Evolutionary conservation across 2,329 filamentous ascomycete species (phyloP), one percentile per base, ranked within the genome.

Genomic region (Pestalotiopsis fici): DNA sequence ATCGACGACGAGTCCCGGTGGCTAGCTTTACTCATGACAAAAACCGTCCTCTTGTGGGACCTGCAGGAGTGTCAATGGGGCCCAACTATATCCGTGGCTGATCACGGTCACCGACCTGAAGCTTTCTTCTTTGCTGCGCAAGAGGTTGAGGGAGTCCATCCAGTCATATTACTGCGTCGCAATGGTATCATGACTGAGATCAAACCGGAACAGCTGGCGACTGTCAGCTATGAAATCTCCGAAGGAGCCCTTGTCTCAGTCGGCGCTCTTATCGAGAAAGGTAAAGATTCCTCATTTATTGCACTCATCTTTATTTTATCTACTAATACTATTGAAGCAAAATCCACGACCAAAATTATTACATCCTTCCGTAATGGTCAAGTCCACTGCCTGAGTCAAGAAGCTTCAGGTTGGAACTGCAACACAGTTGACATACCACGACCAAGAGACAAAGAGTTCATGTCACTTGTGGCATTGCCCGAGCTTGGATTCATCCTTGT

Each of bases 181-280:
- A 89, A 91, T 65, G 92, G 92, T 0, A 82, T 84, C 3, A 80
- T 94, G 74, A 85, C 83, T 0, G 89, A 92, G 72, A 77, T 91
- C 12, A 82, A 83, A 61, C 78, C 86, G 18, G 83, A 83, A 18
- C 79, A 77, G 31, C 81, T 79, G 25, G 77, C 81, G 57, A 75
- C 78, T 3, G 78, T 74, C 27, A 83, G 84, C 31, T 82, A 84
- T 66, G 73, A 76, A 18, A 82, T 91, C 39, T 88, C 86, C 73
- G 71, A 74, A 57, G 86, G 82, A 64, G 81, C 85, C 1, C 76
- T 91, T 9, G 79, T 85, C 28, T 87, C 82, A 37, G 87, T 85
- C 12, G 80, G 81, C 54, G 77, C 80, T 47, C 77, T 87, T 35
- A 73, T 81, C 7, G 82, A 83, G 66, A 85, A 82, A 73, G 75